Conservation (phyloP, 306 rosid genomes). For the Vicia villosa region DNA sequence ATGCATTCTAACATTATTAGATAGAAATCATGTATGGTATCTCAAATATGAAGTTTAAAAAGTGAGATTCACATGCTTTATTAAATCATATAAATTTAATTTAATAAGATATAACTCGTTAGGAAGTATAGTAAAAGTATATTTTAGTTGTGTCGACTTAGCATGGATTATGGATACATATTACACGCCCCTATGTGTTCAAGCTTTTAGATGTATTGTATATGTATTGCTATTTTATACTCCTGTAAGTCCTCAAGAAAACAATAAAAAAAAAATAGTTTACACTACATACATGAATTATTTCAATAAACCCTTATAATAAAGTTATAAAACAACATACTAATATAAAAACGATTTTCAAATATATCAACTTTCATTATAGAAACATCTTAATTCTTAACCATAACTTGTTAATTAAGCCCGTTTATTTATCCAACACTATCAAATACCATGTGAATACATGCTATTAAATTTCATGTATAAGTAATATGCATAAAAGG, state of each 20-base stretch:
- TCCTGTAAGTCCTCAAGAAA: neutral
- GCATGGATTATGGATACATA: neutral
- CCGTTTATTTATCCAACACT: no score
- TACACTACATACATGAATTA: neutral
- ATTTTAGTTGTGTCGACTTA: neutral
- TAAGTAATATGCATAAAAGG: neutral
- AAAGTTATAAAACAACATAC: neutral
- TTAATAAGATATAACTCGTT: neutral
- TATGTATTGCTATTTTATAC: no score
- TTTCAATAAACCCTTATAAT: neutral
- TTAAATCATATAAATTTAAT: neutral
- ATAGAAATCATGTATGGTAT: neutral
- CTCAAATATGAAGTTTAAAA: neutral
- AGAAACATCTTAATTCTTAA: neutral
- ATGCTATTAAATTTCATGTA: no score
- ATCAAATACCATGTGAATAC: no score
- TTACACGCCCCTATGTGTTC: no score
- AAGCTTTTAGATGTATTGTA: no score
- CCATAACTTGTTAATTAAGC: no score
- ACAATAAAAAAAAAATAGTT: neutral
- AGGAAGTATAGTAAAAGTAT: neutral
- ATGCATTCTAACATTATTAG: neutral
- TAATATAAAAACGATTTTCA: no score
- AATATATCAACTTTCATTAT: no score
- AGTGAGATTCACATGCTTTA: neutral